Evolutionary conservation across 352 stramenopile species (phyloP), one percentile per base, ranked within the genome.

Genomic region (Pythium monospermum): DNA sequence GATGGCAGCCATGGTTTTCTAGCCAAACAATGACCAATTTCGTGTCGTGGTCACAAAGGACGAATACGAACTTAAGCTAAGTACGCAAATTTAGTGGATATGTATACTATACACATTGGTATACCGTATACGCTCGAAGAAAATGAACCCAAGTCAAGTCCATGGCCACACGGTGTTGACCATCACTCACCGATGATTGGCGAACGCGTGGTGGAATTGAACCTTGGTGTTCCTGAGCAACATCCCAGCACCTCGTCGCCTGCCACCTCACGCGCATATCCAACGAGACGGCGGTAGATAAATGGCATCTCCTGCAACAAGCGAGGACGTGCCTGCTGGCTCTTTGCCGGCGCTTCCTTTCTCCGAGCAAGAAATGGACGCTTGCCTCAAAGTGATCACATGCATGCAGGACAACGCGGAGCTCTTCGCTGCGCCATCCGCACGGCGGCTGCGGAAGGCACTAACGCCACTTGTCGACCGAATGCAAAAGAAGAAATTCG

Each of bases 401-500:
- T 61, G 60, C 16, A 33, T 91, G n/a, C 46, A 39, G 13, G 67
- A 71, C 47, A 69, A 81, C 52, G 55, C 54, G 4, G 54, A 57
- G 31, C 62, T 93, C 6, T 50, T 91, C 39, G 68, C 83, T 41
- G 74, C 75, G 49, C 56, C 64, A 37, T 82, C 75, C 52, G 70
- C 90, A 61, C 78, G 78, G 45, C 55, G 54, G n/a, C 56, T 91
- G 38, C 83, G 83, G 44, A 88, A 93, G 61, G 61, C 70, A 27
- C 42, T 93, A 43, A 76, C 71, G 19, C 77, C 80, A 1, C 63
- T 93, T 26, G 65, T 69, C 3, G 76, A 84, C 19, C 68, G 69
- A 59, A 74, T 91, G 70, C 76, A 89, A 57, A 64, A 53, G 33
- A 72, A 69, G 35, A 90, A 91, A 44, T 85, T 81, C 40, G 72